A percentile compares a stretch with the other conserved stretches of the same genome.
These are phyloP conservation scores for Tricholoma bakamatsutake DNA, from an alignment of 768 basidiomycete species.

Conservation along the genomic window DNA sequence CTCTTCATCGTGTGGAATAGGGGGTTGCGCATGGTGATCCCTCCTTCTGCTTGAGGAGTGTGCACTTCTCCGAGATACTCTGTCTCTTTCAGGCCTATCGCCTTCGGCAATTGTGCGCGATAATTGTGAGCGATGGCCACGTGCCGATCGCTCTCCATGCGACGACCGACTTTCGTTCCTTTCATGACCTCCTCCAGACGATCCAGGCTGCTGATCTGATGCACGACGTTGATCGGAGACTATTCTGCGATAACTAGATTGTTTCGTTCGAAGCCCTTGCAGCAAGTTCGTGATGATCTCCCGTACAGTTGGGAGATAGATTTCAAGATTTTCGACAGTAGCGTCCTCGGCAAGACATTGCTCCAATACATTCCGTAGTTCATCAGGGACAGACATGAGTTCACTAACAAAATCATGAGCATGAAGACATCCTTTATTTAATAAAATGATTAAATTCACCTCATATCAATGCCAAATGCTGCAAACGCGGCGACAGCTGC, in stretches of 20 bases:
- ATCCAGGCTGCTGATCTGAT: slow-evolving; percentile 32
- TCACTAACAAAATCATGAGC: slow-evolving; percentile 48
- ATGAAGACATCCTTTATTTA: background rate
- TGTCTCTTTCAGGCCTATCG: slow-evolving; percentile 34
- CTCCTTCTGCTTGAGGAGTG: slow-evolving; percentile 34
- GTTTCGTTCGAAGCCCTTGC: slow-evolving; percentile 89
- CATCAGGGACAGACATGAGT: slow-evolving; percentile 80
- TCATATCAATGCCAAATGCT: slow-evolving; percentile 82
- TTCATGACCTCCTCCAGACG: slow-evolving; percentile 33
- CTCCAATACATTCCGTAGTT: slow-evolving; percentile 85
- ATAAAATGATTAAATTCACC: slow-evolving; percentile 46
- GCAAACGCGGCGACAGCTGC: slow-evolving; percentile 86
- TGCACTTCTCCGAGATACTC: slow-evolving; percentile 33
- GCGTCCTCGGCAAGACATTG: slow-evolving; percentile 90
- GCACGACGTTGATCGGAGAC: slow-evolving; percentile 56
- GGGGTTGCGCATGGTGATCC: slow-evolving; percentile 21
- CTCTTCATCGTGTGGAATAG: slow-evolving; percentile 28
- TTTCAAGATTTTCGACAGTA: slow-evolving; percentile 73
- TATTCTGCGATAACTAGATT: slow-evolving; percentile 78
- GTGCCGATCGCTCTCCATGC: slow-evolving; percentile 37
- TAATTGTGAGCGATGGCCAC: slow-evolving; percentile 43
- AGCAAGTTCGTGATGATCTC: slow-evolving; percentile 90
- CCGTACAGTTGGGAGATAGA: slow-evolving; percentile 87
- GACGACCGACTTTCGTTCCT: slow-evolving; percentile 56
- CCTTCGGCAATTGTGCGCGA: slow-evolving; percentile 37